A percentile compares a stretch with the other conserved stretches of the same genome.
Conservation (phyloP, 495 filamentous ascomycete species). For the Penicillium pulvis region DNA sequence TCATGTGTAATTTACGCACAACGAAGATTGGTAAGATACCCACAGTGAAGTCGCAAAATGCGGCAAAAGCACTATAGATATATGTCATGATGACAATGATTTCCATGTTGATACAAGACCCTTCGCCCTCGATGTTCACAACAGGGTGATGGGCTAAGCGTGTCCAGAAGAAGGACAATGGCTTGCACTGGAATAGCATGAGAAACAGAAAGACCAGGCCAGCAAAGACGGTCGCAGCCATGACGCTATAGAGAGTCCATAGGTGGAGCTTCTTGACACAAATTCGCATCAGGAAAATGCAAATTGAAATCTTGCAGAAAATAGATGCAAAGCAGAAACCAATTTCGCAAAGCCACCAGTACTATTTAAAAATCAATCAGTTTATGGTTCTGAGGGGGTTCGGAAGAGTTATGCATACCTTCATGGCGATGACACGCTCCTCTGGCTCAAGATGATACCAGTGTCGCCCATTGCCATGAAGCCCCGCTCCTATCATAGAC, state of each 20-base stretch:
- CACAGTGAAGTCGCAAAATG: conserved; percentile 45
- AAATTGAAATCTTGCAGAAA: conserved; percentile 46
- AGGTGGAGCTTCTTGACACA: conserved; percentile 38
- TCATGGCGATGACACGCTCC: conserved; percentile 40
- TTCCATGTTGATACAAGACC: conserved; percentile 41
- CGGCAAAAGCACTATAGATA: conserved; percentile 44
- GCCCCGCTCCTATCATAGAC: conserved; percentile 42
- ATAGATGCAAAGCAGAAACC: conserved; percentile 46
- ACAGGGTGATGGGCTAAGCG: conserved; percentile 28
- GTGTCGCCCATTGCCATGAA: conserved; percentile 39
- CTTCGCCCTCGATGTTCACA: conserved; percentile 19
- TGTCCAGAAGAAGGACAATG: conserved; percentile 45
- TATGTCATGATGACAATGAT: conserved; percentile 44
- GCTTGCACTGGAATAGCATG: conserved; percentile 47
- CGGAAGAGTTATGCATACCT: neutral
- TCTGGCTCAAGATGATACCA: conserved; percentile 26
- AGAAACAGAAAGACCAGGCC: conserved; percentile 44
- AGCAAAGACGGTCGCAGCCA: conserved; percentile 35
- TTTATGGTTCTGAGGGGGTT: neutral
- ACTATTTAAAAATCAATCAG: conserved; percentile 16
- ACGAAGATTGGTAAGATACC: conserved; percentile 43
- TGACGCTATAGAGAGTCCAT: conserved; percentile 42
- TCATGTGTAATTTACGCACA: conserved; percentile 42
- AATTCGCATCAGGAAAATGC: conserved; percentile 50
- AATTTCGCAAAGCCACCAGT: conserved; percentile 48